A percentile compares a stretch with the other conserved stretches of the same genome.
Conservation (phyloP, 192 early-diverging fungal genomes). For the Mortierella hygrophila region DNA sequence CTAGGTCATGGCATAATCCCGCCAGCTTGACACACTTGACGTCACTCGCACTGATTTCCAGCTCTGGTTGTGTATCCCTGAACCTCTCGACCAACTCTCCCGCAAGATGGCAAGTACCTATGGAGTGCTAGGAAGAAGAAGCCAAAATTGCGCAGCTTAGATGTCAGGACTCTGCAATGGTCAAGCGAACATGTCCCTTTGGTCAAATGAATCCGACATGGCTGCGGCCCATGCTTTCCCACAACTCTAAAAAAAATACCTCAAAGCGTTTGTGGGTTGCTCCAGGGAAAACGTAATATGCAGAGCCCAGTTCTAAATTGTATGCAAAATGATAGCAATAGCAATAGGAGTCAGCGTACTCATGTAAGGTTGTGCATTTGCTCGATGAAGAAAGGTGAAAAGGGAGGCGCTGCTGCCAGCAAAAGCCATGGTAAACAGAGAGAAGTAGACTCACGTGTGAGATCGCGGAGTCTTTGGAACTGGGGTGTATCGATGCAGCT, state of each 20-base stretch:
- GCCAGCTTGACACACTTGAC: constrained; percentile 90
- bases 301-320: constrained; percentile 70
- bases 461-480: constrained; percentile 94
- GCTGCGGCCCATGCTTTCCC: background rate
- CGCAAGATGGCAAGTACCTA: constrained; percentile 88
- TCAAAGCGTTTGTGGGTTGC: constrained; percentile 98
- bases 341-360: background rate
- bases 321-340: background rate
- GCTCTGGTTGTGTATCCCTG: constrained; percentile 78
- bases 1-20: constrained; percentile 94
- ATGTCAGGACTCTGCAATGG: background rate
- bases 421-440: background rate
- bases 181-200: background rate
- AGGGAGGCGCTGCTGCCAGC: background rate
- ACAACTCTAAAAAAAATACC: constrained; percentile 60
- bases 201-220: background rate
- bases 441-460: constrained; percentile 75
- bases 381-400: background rate
- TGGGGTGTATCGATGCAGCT: constrained; percentile 92
- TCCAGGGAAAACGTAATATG: constrained; percentile 94
- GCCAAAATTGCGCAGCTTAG: background rate
- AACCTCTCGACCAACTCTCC: constrained; percentile 79
- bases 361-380: background rate
- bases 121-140: constrained; percentile 16
- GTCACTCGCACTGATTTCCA: constrained; percentile 84